Percentiles rank a stretch among this genome's conserved stretches.
phyloP scores from a whole-genome alignment of 2,329 filamentous ascomycete genomes.

The Fusarium ambrosium region DNA sequence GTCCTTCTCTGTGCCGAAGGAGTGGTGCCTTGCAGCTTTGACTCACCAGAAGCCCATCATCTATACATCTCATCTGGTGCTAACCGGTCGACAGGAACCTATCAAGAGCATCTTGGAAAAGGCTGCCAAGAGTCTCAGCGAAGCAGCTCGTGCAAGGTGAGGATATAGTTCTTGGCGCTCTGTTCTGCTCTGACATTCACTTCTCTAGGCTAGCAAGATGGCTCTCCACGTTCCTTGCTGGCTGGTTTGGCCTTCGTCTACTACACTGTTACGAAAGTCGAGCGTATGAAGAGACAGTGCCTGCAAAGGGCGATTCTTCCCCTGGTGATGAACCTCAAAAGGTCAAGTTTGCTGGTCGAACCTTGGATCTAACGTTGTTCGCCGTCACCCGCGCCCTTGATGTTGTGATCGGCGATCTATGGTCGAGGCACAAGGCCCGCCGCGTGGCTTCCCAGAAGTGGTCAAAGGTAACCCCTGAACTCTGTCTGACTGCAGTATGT shows the following conservation, averaged over 20 bases:
- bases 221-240: slow-evolving; percentile 70
- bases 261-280: slow-evolving; percentile 68
- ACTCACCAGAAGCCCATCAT: not conserved
- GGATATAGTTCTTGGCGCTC: slow-evolving; percentile 10
- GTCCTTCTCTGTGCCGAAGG: not conserved
- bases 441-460: slow-evolving; percentile 61
- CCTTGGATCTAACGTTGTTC: slow-evolving; percentile 87
- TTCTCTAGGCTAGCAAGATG: slow-evolving; percentile 65
- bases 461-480: slow-evolving; percentile 56
- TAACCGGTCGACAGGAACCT: slow-evolving; percentile 47
- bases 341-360: slow-evolving; percentile 72
- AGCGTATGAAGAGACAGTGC: slow-evolving; percentile 57
- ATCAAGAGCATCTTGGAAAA: slow-evolving; percentile 48
- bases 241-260: slow-evolving; percentile 68
- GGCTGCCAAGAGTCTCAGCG: slow-evolving; percentile 40
- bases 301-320: slow-evolving; percentile 47
- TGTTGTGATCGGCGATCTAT: slow-evolving; percentile 75
- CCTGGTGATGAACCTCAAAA: slow-evolving; percentile 44
- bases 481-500: not conserved
- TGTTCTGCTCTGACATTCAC: slow-evolving; percentile 25
- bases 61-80: slow-evolving; percentile 15
- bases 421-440: slow-evolving; percentile 65
- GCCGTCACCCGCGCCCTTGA: slow-evolving; percentile 79
- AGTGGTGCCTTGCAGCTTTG: not conserved
- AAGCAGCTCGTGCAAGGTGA: slow-evolving; percentile 47